Percentiles rank a stretch among this genome's conserved stretches.
phyloP scores from a whole-genome alignment of 2,329 filamentous ascomycete genomes.

The Hortaea werneckii region DNA sequence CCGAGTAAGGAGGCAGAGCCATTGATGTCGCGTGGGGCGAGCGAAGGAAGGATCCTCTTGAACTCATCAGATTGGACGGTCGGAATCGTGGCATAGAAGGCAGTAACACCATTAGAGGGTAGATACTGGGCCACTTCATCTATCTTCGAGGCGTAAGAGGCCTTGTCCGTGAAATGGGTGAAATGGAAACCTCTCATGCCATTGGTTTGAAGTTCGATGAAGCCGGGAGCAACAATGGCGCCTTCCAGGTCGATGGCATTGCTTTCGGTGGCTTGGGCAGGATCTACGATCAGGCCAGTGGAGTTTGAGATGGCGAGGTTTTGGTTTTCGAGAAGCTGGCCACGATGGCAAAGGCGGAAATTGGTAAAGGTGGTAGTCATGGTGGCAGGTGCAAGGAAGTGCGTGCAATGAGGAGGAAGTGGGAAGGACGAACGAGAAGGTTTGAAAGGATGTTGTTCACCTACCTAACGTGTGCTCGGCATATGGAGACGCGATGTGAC shows the following conservation, averaged over 20 bases:
- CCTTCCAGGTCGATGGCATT: slow-evolving; percentile 40
- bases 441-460: too few relatives aligned
- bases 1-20: slow-evolving; percentile 42
- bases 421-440: too few relatives aligned
- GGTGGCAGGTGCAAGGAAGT: not conserved
- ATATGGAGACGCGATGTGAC: too few relatives aligned
- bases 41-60: slow-evolving; percentile 37
- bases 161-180: slow-evolving; percentile 35
- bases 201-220: slow-evolving; percentile 47
- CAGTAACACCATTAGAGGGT: slow-evolving; percentile 42
- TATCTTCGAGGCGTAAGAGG: slow-evolving; percentile 34
- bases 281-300: slow-evolving; percentile 33
- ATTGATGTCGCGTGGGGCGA: slow-evolving; percentile 33
- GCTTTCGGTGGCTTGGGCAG: slow-evolving; percentile 34
- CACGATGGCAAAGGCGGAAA: slow-evolving; percentile 34
- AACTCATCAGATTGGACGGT: slow-evolving; percentile 40
- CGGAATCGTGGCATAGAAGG: slow-evolving; percentile 45
- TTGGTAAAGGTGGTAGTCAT: slow-evolving; percentile 34
- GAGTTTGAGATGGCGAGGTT: slow-evolving; percentile 37
- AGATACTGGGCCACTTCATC: slow-evolving; percentile 40
- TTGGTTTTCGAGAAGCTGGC: slow-evolving; percentile 31
- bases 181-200: slow-evolving; percentile 46
- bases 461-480: too few relatives aligned
- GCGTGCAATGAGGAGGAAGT: too few relatives aligned
- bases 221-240: slow-evolving; percentile 44